phyloP scores from a whole-genome alignment of 352 stramenopile species.

The Phytophthora citrophthora region DNA sequence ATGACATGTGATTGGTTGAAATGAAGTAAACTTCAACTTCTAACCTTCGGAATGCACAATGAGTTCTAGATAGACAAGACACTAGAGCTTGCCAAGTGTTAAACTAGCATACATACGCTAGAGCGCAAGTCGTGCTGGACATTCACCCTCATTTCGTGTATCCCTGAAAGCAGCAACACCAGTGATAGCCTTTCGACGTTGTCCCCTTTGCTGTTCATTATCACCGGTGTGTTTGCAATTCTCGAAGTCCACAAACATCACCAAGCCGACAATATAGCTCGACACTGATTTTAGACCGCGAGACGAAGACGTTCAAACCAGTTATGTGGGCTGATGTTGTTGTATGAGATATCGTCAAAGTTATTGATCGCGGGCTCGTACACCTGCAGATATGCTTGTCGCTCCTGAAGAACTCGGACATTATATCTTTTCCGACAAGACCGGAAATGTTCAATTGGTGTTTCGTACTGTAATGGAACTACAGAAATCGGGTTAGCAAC shows the following conservation, averaged over 20 bases:
- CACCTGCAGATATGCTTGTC: slow-evolving; percentile 86
- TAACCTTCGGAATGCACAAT: too few species aligned
- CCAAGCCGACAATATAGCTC: slow-evolving; percentile 70
- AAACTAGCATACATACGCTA: too few species aligned
- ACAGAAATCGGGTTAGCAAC: slow-evolving; percentile 83
- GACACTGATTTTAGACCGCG: slow-evolving; percentile 64
- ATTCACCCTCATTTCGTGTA: too few species aligned
- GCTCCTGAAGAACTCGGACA: slow-evolving; percentile 95
- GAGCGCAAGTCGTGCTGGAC: too few species aligned
- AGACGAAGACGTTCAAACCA: slow-evolving; percentile 50
- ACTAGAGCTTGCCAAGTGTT: too few species aligned
- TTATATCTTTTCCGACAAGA: slow-evolving; percentile 99
- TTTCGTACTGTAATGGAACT: slow-evolving; percentile 89
- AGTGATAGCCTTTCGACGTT: too few species aligned
- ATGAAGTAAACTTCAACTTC: slow-evolving; percentile 12
- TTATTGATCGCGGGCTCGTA: slow-evolving; percentile 84
- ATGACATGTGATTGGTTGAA: slow-evolving; percentile 12
- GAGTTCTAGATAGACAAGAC: too few species aligned
- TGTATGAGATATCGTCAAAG: slow-evolving; percentile 85
- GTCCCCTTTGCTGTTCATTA: too few species aligned
- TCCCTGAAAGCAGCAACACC: too few species aligned
- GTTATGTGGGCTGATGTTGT: slow-evolving; percentile 83
- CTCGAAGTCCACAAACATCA: slow-evolving; percentile 91
- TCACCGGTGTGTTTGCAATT: slow-evolving; percentile 84
- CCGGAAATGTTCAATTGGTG: slow-evolving; percentile 92